Conservation (phyloP, 176 grass and related monocot species). For the Oryza coarctata region DNA sequence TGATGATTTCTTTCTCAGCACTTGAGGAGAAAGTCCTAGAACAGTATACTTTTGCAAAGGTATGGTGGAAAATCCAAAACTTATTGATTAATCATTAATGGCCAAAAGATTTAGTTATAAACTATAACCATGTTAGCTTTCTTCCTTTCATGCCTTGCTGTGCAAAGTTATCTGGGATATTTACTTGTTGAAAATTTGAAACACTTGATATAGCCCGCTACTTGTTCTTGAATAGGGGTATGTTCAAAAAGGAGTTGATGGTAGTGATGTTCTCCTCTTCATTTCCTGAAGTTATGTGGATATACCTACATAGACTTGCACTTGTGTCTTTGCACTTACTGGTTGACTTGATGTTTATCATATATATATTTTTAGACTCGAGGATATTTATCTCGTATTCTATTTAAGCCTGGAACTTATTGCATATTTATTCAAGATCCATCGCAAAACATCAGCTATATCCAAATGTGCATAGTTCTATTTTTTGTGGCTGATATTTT, state of each 20-base stretch:
- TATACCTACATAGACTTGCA: background rate
- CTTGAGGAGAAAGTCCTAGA: constrained; percentile 89
- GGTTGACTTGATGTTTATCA: background rate
- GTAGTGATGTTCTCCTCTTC: background rate
- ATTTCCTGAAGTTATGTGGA: background rate
- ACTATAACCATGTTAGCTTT: background rate
- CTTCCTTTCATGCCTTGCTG: constrained; percentile 18
- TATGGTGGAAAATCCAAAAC: constrained; percentile 37
- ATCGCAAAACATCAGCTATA: background rate
- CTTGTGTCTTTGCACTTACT: background rate
- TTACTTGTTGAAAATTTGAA: constrained; percentile 4
- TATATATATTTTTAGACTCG: background rate
- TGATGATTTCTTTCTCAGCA: constrained; percentile 84
- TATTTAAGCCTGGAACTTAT: background rate
- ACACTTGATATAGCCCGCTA: background rate
- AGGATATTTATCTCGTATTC: background rate
- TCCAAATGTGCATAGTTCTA: background rate
- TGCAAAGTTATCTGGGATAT: constrained; percentile 1
- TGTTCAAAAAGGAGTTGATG: background rate
- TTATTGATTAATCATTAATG: constrained; percentile 33
- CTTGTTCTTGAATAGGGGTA: background rate
- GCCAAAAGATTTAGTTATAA: constrained; percentile 4
- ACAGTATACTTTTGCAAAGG: constrained; percentile 93
- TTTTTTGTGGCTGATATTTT: background rate
- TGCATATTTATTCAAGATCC: background rate